phyloP scores from a whole-genome alignment of 2,329 filamentous ascomycete species.

The Albophoma yamanashiensis region DNA sequence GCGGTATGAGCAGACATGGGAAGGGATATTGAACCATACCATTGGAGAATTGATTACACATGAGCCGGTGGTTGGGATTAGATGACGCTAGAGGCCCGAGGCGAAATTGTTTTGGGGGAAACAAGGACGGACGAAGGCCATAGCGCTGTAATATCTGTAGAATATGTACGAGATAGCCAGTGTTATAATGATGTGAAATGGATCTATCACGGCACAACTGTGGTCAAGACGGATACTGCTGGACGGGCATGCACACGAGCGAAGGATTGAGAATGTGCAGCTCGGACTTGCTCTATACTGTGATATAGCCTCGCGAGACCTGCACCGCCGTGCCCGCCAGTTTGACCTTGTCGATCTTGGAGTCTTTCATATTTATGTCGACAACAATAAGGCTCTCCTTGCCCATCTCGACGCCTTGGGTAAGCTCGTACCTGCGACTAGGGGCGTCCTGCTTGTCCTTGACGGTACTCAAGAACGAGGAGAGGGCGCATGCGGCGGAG shows the following conservation, averaged over 20 bases:
- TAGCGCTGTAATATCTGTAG: conserved; percentile 24
- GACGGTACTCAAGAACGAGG: conserved; percentile 40
- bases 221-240: background rate
- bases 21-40: background rate
- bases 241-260: background rate
- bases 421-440: conserved; percentile 35
- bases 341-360: conserved; percentile 17
- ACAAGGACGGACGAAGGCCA: conserved; percentile 6
- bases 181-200: conserved; percentile 10
- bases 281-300: background rate
- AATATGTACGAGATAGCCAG: conserved; percentile 22
- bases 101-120: conserved; percentile 15
- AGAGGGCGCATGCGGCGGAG: conserved; percentile 48
- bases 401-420: conserved; percentile 61
- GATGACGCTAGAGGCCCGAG: conserved; percentile 3
- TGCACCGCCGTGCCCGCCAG: conserved; percentile 23
- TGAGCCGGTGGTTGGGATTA: conserved; percentile 6
- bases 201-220: conserved; percentile 10
- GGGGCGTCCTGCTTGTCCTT: conserved; percentile 19
- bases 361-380: conserved; percentile 25
- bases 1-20: background rate
- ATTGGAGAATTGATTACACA: background rate
- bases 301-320: conserved; percentile 23
- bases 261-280: background rate
- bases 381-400: conserved; percentile 41